phyloP scores from a whole-genome alignment of 2,329 filamentous ascomycete species.

The Colletotrichum shisoi region DNA sequence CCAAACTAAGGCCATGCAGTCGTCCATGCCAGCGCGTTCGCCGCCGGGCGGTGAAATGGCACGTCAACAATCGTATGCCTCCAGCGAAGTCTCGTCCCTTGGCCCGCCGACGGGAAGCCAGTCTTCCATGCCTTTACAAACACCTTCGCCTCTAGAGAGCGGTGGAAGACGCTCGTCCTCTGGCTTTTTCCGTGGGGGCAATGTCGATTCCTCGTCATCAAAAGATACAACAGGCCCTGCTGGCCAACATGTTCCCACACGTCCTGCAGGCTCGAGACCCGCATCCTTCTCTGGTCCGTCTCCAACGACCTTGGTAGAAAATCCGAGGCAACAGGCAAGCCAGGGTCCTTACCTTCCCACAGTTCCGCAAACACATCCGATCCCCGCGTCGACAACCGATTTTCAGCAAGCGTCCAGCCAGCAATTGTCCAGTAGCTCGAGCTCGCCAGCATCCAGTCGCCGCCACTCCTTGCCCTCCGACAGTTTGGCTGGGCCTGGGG shows the following conservation, averaged over 20 bases:
- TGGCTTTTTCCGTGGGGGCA: constrained; percentile 38
- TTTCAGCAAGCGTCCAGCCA: not conserved
- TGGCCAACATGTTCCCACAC: constrained; percentile 16
- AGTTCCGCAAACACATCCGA: constrained; percentile 1
- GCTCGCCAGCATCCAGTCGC: constrained; percentile 14
- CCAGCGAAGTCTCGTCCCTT: constrained; percentile 43
- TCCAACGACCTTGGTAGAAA: not conserved
- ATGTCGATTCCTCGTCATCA: not conserved
- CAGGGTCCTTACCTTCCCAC: constrained; percentile 28
- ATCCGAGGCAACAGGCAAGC: not conserved
- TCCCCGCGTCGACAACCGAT: not conserved
- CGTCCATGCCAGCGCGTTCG: not conserved
- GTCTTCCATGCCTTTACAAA: constrained; percentile 43
- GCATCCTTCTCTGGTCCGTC: constrained; percentile 27
- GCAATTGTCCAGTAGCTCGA: not conserved
- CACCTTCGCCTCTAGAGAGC: constrained; percentile 45
- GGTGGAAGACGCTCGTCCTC: constrained; percentile 26
- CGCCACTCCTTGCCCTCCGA: constrained; percentile 28
- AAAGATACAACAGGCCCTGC: constrained; percentile 2
- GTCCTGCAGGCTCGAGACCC: constrained; percentile 10
- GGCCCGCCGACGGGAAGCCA: constrained; percentile 44
- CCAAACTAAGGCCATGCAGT: not conserved
- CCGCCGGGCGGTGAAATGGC: not conserved
- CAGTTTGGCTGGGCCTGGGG: not conserved
- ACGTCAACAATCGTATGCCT: constrained; percentile 19